Conservation (phyloP, 257 asterid species). For the Petrea volubilis region DNA sequence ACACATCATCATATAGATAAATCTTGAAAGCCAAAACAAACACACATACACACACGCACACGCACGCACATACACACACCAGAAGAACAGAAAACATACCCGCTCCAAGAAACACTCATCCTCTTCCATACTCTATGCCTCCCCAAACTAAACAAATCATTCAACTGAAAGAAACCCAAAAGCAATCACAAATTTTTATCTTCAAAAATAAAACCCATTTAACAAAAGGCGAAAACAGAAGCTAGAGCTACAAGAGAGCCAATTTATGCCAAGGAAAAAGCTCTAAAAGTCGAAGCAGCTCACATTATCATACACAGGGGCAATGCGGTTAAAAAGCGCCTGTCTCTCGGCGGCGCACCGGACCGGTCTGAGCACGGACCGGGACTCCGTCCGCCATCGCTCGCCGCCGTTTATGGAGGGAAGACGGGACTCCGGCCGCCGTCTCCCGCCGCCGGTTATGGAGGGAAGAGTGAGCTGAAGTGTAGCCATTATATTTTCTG, state of each 20-base stretch:
- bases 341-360: constrained; percentile 67
- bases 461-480: constrained; percentile 43
- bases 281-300: constrained; percentile 15
- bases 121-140: constrained; percentile 86
- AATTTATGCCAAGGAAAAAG: constrained; percentile 3
- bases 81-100: constrained; percentile 37
- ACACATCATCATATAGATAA: not conserved
- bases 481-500: constrained; percentile 31
- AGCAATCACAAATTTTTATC: not conserved
- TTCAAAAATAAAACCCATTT: not conserved
- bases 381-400: constrained; percentile 25
- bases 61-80: not conserved
- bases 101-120: constrained; percentile 91
- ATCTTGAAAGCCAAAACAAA: not conserved
- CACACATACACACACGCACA: no score
- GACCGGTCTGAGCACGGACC: constrained; percentile 33
- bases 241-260: constrained; percentile 16
- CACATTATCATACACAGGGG: constrained; percentile 88
- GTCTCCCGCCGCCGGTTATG: constrained; percentile 30
- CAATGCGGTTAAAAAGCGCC: constrained; percentile 74
- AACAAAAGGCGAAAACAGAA: not conserved
- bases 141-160: constrained; percentile 74
- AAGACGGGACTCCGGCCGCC: constrained; percentile 20
- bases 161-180: constrained; percentile 47
- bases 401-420: constrained; percentile 38